Conservation (phyloP, 768 basidiomycete genomes). For the Leccinellum albellum region DNA sequence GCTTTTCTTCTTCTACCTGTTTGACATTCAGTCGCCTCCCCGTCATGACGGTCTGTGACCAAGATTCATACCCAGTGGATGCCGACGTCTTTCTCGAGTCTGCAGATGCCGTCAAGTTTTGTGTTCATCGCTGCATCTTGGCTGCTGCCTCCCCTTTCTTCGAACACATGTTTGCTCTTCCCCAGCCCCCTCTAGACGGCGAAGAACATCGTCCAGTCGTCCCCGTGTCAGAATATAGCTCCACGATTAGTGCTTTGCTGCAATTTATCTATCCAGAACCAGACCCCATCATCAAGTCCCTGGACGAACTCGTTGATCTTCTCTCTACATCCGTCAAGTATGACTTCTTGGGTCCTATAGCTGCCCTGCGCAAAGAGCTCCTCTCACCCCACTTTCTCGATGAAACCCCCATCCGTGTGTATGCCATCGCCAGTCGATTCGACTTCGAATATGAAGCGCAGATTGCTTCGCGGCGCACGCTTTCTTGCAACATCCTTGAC, state of each 20-base stretch:
- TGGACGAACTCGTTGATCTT: slow-evolving; percentile 51
- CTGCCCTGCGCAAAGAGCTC: slow-evolving; percentile 49
- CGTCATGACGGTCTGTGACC: slow-evolving; percentile 28
- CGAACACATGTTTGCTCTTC: slow-evolving; percentile 61
- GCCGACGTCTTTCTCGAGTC: slow-evolving; percentile 55
- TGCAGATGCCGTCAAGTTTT: slow-evolving; percentile 45
- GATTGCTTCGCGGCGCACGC: slow-evolving; percentile 57
- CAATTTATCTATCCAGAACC: slow-evolving; percentile 61
- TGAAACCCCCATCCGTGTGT: slow-evolving; percentile 55
- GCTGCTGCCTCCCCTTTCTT: slow-evolving; percentile 66
- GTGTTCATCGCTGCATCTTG: slow-evolving; percentile 60
- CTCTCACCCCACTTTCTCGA: slow-evolving; percentile 47
- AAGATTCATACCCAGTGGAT: slow-evolving; percentile 42
- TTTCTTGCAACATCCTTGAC: slow-evolving; percentile 50
- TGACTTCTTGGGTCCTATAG: slow-evolving; percentile 48
- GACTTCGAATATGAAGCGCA: slow-evolving; percentile 62
- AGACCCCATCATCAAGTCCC: slow-evolving; percentile 46
- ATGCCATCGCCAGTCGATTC: slow-evolving; percentile 65
- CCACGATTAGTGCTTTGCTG: slow-evolving; percentile 47
- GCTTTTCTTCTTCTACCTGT: not conserved
- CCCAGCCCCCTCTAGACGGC: slow-evolving; percentile 40
- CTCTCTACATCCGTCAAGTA: slow-evolving; percentile 62
- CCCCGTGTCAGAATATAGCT: slow-evolving; percentile 50
- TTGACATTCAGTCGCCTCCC: slow-evolving; percentile 6
- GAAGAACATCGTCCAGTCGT: slow-evolving; percentile 41